These are phyloP conservation scores for Populus simonii DNA, from an alignment of 345 rosid genomes.

Conservation along the genomic window DNA sequence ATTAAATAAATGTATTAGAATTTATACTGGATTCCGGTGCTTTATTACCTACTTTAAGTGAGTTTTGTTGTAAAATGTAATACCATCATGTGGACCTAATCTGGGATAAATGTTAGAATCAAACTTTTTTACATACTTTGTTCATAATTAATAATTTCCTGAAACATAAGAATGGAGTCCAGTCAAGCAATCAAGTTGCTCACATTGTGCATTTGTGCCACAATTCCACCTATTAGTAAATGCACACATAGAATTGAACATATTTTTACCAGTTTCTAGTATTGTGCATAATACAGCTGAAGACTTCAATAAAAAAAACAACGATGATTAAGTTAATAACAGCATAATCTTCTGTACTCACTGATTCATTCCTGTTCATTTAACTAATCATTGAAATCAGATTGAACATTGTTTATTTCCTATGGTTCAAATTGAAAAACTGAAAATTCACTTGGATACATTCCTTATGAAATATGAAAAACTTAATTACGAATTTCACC, in stretches of 20 bases:
- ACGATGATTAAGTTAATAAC: background rate
- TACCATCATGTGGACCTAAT: background rate
- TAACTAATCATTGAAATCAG: background rate
- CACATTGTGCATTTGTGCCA: background rate
- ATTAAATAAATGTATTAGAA: background rate
- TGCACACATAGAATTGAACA: background rate
- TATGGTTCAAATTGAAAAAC: background rate
- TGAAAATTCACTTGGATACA: background rate
- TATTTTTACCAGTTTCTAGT: background rate
- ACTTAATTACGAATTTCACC: background rate
- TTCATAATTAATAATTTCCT: background rate
- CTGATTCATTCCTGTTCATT: background rate
- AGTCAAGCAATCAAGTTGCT: background rate
- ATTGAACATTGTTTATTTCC: background rate
- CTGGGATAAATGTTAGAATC: background rate
- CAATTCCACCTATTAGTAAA: background rate
- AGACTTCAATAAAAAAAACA: background rate
- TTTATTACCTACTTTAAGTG: background rate
- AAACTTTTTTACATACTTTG: background rate
- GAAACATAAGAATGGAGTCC: background rate
- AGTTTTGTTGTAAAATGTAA: background rate
- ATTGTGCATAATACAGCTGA: background rate
- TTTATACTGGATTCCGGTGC: background rate
- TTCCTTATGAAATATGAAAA: background rate
- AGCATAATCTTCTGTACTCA: background rate